Conservation (phyloP, 768 basidiomycete genomes). For the Chalciporus pseudorubinellus region DNA sequence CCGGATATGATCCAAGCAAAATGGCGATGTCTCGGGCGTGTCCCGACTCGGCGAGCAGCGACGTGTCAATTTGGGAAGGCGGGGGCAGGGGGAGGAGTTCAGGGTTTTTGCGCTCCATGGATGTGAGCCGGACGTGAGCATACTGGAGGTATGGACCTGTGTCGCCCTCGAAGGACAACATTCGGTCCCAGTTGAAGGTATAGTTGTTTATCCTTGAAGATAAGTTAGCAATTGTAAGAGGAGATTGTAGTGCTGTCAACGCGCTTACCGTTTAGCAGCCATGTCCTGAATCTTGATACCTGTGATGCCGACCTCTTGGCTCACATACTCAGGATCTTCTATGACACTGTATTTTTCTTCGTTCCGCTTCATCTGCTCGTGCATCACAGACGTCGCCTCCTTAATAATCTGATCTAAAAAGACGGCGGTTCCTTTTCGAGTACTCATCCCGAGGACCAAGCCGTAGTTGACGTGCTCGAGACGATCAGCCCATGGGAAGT, state of each 20-base stretch:
- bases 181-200: slow-evolving; percentile 90
- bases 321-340: slow-evolving; percentile 79
- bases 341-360: slow-evolving; percentile 88
- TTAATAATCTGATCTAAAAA: slow-evolving; percentile 92
- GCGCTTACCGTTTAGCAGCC: slow-evolving; percentile 80
- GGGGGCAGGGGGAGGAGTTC: slow-evolving; percentile 75
- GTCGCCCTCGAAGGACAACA: slow-evolving; percentile 95
- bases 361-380: slow-evolving; percentile 94
- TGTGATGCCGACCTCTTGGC: slow-evolving; percentile 85
- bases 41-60: slow-evolving; percentile 60
- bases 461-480: slow-evolving; percentile 91
- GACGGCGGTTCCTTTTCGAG: slow-evolving; percentile 88
- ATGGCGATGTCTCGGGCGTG: slow-evolving; percentile 84
- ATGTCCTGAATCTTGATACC: slow-evolving; percentile 98
- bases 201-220: slow-evolving; percentile 85
- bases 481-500: slow-evolving; percentile 77
- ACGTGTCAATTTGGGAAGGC: slow-evolving; percentile 63
- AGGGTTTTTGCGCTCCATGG: slow-evolving; percentile 90
- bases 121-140: slow-evolving; percentile 89
- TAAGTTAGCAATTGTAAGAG: not conserved
- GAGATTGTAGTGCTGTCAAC: not conserved
- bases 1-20: slow-evolving; percentile 88
- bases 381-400: slow-evolving; percentile 88
- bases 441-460: slow-evolving; percentile 93
- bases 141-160: slow-evolving; percentile 97